Evolutionary conservation across 805 yeast species (phyloP), one percentile per base, ranked within the genome.

Genomic region (Zygoascus flipseniorum): DNA sequence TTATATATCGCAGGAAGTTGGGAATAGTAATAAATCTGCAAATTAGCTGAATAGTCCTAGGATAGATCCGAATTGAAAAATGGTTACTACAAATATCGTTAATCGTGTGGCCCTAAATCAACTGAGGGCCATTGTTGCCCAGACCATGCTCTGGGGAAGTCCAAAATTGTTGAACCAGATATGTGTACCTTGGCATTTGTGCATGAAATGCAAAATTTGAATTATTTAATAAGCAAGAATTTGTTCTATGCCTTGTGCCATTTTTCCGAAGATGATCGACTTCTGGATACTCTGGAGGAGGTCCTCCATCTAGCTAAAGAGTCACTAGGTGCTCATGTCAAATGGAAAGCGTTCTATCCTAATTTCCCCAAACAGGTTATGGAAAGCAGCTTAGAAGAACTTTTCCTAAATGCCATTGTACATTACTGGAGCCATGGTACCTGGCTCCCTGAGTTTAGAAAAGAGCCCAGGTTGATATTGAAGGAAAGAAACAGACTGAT

Each of bases 351-450:
- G 45, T 23, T 51, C 18, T 51, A 51, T 32, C 51, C 51, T 5
- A 51, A 51, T 45, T 51, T 51, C 48, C 53, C 53, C 5, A 46
- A 39, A 14, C 50, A 51, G 35, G 53, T 51, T 13, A 51, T 51
- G 53, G 47, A 51, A 16, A 51, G 51, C 3, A 13, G 31, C 16
- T 50, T 45, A 13, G 31, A 19, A 2, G 52, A 51, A 37, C 53
- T 51, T 8, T 46, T n/a, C 28, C 3, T 51, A 8, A 51, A 51
- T 51, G 39, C 51, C 4, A 11, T 48, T 18, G 10, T 18, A 5
- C 51, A 48, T 26, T 48, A 48, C 39, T 48, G 51, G 51, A 37
- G 35, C 19, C 4, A 4, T 4, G 51, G 51, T 8, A n/a, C 6
- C 11, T 48, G 44, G 45, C 18, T 19, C 23, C 51, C 51, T 2